Evolutionary conservation across 257 asterid genomes (phyloP).

Genomic region (Gentiana macrophylla): DNA sequence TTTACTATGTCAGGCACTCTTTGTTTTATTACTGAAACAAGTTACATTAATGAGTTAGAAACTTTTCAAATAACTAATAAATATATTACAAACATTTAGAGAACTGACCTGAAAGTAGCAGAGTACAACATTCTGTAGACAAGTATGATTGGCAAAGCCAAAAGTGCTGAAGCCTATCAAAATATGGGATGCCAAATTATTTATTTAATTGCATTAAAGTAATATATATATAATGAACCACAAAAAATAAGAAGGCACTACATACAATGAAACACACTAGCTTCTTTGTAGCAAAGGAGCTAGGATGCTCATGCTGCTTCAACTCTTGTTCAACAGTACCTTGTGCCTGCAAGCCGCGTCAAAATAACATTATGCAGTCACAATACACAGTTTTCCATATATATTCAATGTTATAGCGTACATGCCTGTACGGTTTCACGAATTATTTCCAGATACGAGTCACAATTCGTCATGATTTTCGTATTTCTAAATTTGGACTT

Average conservation of each 20-base stretch:
- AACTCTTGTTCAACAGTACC: slow-evolving; percentile 48
- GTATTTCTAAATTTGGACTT: too few relatives aligned
- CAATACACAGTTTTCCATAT: background rate
- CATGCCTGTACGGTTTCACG: background rate
- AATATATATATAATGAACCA: too few relatives aligned
- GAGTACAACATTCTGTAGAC: slow-evolving; percentile 29
- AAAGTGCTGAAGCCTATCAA: slow-evolving; percentile 57
- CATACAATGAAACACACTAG: slow-evolving; percentile 76
- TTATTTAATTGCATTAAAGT: too few relatives aligned
- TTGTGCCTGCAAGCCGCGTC: slow-evolving; percentile 45
- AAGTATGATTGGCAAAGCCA: slow-evolving; percentile 58
- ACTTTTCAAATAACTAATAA: background rate
- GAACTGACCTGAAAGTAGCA: slow-evolving; percentile 49
- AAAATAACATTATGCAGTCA: too few relatives aligned
- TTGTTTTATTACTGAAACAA: slow-evolving; percentile 36
- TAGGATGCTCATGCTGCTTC: slow-evolving; percentile 62
- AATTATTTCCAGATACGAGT: too few relatives aligned
- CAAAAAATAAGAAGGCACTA: too few relatives aligned
- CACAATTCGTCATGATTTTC: too few relatives aligned
- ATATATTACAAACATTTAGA: too few relatives aligned
- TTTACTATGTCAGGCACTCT: slow-evolving; percentile 22
- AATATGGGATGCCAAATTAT: too few relatives aligned
- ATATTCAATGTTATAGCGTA: background rate
- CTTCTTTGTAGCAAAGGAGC: slow-evolving; percentile 66
- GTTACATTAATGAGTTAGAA: background rate